phyloP scores from a whole-genome alignment of 768 basidiomycete genomes.

The Calocybe gangraenosa region DNA sequence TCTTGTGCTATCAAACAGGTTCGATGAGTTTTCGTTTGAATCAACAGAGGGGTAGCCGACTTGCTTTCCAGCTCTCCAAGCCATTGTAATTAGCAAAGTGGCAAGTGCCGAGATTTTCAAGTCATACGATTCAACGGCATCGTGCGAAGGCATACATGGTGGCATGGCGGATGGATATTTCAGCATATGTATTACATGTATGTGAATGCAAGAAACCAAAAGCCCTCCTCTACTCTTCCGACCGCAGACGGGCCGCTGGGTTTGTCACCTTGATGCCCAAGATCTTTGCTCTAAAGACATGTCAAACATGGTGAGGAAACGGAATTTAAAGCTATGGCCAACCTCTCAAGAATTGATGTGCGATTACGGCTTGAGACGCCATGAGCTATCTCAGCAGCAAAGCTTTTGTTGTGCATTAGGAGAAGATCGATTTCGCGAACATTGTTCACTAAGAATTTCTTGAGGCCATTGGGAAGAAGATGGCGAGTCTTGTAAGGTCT shows the following conservation, averaged over 20 bases:
- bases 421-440: slow-evolving; percentile 91
- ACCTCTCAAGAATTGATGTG: slow-evolving; percentile 85
- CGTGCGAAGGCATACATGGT: slow-evolving; percentile 7
- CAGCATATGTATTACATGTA: slow-evolving; percentile 54
- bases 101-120: no score
- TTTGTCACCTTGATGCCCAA: slow-evolving; percentile 94
- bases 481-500: slow-evolving; percentile 73
- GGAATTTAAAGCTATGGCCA: neutral
- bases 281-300: slow-evolving; percentile 62
- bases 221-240: slow-evolving; percentile 74
- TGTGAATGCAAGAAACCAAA: slow-evolving; percentile 32
- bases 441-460: slow-evolving; percentile 95
- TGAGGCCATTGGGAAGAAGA: slow-evolving; percentile 91
- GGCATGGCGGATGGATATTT: slow-evolving; percentile 38
- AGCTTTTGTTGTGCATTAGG: slow-evolving; percentile 97
- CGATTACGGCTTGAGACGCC: slow-evolving; percentile 95
- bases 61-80: slow-evolving; percentile 18
- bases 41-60: slow-evolving; percentile 5
- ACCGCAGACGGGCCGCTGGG: slow-evolving; percentile 85
- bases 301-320: slow-evolving; percentile 4
- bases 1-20: slow-evolving; percentile 7
- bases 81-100: slow-evolving; percentile 10
- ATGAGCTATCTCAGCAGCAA: slow-evolving; percentile 95
- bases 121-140: no score
- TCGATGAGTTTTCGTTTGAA: neutral